Evolutionary conservation across 306 rosid genomes (phyloP).

Genomic region (Castanea sativa): DNA sequence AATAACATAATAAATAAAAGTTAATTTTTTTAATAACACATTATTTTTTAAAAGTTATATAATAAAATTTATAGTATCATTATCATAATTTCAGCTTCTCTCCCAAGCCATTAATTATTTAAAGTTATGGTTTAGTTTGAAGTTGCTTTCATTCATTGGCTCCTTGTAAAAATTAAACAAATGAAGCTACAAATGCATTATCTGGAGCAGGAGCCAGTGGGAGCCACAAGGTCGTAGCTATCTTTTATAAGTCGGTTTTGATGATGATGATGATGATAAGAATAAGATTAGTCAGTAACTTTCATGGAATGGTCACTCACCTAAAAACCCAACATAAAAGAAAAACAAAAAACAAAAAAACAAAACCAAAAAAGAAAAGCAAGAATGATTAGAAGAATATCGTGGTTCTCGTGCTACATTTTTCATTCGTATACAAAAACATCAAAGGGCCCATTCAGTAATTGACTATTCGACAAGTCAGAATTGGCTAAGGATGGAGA

Average conservation of each 20-base stretch:
- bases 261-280: neutral
- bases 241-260: neutral
- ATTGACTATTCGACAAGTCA: neutral
- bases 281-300: neutral
- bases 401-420: neutral
- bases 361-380: neutral
- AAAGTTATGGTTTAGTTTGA: no score
- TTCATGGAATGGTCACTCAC: neutral
- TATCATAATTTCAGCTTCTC: no score
- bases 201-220: no score
- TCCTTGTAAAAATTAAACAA: neutral
- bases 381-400: slow-evolving; percentile 1
- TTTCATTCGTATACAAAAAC: neutral
- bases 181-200: neutral
- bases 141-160: neutral
- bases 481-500: neutral
- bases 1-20: no score
- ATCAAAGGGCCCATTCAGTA: neutral
- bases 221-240: neutral
- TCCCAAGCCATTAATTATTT: no score
- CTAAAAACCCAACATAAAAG: neutral
- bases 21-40: no score
- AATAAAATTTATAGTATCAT: no score
- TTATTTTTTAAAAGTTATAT: no score
- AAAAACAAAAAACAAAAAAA: neutral